A percentile compares a stretch with the other conserved stretches of the same genome.
phyloP scores from a whole-genome alignment of 2,329 filamentous ascomycete species.

The Scolecobasidium constrictum region DNA sequence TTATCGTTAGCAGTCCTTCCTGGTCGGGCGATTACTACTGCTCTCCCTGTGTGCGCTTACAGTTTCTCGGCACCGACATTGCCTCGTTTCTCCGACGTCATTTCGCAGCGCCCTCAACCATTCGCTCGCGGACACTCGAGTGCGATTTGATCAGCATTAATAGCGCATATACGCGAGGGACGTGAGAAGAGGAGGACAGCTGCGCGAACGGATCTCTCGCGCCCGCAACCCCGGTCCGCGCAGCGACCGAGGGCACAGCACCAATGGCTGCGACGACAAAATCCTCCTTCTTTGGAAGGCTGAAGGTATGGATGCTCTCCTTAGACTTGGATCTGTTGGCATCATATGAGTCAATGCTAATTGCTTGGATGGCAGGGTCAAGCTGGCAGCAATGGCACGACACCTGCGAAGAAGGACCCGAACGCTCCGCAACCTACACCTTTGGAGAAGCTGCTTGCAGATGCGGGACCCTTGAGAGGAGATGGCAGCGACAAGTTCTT shows the following conservation, averaged over 20 bases:
- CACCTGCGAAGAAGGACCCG: constrained; percentile 47
- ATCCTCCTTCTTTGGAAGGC: not conserved
- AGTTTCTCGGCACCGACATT: not conserved
- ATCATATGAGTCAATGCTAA: too few species aligned
- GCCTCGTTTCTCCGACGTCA: not conserved
- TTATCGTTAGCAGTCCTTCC: not conserved
- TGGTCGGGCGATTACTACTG: not conserved
- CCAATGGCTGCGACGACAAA: not conserved
- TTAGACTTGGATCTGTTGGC: not conserved
- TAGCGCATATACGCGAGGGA: too few species aligned
- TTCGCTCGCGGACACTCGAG: too few species aligned
- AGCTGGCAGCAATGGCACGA: too few species aligned
- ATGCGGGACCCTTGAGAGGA: constrained; percentile 66
- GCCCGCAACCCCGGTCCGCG: not conserved
- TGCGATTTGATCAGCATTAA: too few species aligned
- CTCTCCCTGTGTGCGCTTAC: not conserved
- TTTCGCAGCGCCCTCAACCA: too few species aligned
- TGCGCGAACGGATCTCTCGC: not conserved
- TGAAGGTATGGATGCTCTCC: not conserved
- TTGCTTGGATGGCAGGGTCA: too few species aligned
- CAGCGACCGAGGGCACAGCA: not conserved
- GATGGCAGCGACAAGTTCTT: constrained; percentile 98
- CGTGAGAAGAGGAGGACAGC: not conserved
- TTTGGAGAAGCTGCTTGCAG: constrained; percentile 65
- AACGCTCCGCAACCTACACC: constrained; percentile 46